A percentile compares a stretch with the other conserved stretches of the same genome.
Conservation (phyloP, 2,329 filamentous ascomycete species). For the Ophiosphaerella herpotricha region DNA sequence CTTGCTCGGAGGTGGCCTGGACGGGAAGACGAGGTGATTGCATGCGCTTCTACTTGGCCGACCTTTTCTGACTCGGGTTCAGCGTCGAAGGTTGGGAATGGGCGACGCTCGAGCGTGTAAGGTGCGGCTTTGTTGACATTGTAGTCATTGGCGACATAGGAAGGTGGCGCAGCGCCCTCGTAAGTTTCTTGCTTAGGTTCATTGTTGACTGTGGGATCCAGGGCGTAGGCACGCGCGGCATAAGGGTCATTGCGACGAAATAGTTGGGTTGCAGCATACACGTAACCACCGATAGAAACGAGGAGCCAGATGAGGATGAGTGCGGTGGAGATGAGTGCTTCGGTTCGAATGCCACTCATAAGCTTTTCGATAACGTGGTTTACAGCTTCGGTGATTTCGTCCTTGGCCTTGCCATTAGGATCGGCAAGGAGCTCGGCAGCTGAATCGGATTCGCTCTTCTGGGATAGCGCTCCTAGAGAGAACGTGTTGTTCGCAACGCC, state of each 20-base stretch:
- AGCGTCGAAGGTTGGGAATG: constrained; percentile 49
- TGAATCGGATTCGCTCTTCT: constrained; percentile 55
- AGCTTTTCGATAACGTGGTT: constrained; percentile 70
- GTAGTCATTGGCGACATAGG: constrained; percentile 50
- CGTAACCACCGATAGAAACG: constrained; percentile 74
- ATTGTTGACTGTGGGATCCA: constrained; percentile 34
- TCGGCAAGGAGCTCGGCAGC: constrained; percentile 77
- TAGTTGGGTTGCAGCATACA: constrained; percentile 68
- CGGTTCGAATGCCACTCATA: constrained; percentile 69
- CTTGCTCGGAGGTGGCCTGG: constrained; percentile 51
- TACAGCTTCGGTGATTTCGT: constrained; percentile 81
- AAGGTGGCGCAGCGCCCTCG: constrained; percentile 45
- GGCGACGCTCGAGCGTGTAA: constrained; percentile 52
- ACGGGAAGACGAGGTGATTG: constrained; percentile 49
- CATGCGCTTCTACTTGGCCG: constrained; percentile 49
- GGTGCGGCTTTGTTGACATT: constrained; percentile 51
- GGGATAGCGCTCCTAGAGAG: constrained; percentile 72
- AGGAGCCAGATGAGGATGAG: constrained; percentile 79
- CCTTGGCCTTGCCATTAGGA: constrained; percentile 71
- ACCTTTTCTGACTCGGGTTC: constrained; percentile 48
- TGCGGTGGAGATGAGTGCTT: constrained; percentile 77
- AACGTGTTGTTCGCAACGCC: constrained; percentile 79
- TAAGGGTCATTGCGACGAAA: constrained; percentile 63
- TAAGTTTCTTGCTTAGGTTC: constrained; percentile 25
- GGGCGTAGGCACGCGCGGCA: constrained; percentile 54